These are phyloP conservation scores for Xylaria scruposa DNA, from an alignment of 495 filamentous ascomycete genomes.

Conservation along the genomic window DNA sequence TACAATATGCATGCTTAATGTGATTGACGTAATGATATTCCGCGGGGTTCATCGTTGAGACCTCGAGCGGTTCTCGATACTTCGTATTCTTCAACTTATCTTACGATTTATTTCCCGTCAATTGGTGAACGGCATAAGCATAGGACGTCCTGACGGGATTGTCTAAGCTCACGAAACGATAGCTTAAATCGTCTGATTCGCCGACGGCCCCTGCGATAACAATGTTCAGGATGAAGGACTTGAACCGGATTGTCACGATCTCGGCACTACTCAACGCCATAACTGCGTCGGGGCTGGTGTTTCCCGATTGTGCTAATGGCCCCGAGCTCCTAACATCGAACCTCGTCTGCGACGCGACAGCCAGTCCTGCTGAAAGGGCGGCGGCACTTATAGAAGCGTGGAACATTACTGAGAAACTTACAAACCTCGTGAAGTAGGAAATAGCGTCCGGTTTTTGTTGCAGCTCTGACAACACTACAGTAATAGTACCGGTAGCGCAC, in stretches of 20 bases:
- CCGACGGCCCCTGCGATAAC: not conserved
- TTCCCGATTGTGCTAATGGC: slow-evolving; percentile 45
- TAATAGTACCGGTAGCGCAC: slow-evolving; percentile 43
- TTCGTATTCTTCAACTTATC: not conserved
- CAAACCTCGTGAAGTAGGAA: slow-evolving; percentile 48
- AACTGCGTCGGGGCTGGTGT: slow-evolving; percentile 30
- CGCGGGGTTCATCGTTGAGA: not conserved
- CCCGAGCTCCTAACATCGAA: slow-evolving; percentile 43
- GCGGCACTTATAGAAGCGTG: slow-evolving; percentile 49
- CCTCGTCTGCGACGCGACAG: slow-evolving; percentile 56
- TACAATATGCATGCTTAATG: not conserved
- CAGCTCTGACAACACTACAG: slow-evolving; percentile 34
- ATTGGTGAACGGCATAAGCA: not conserved
- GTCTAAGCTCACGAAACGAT: not conserved
- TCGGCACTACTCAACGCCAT: slow-evolving; percentile 29
- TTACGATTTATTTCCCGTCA: not conserved
- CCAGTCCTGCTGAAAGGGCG: slow-evolving; percentile 51
- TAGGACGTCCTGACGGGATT: not conserved
- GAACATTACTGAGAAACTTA: slow-evolving; percentile 51
- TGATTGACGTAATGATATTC: slow-evolving; percentile 20
- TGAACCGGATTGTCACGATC: slow-evolving; percentile 1
- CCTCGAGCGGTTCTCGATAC: not conserved
- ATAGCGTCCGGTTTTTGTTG: not conserved
- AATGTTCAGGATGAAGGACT: slow-evolving; percentile 28
- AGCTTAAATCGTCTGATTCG: not conserved